Conservation (phyloP, 345 rosid genomes). For the Heritiera littoralis region DNA sequence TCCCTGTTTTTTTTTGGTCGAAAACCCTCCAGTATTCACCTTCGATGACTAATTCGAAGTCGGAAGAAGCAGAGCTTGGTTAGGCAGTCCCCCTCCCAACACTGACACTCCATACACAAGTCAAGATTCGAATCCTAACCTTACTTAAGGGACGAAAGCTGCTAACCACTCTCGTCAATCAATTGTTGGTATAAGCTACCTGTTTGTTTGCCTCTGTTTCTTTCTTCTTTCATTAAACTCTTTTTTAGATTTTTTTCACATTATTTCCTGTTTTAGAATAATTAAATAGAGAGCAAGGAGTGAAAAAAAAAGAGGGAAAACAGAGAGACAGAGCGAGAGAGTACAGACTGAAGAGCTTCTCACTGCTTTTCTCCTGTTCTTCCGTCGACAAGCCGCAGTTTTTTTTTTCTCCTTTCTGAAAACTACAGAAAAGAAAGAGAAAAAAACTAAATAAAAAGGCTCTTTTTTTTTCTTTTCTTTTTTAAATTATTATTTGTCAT, state of each 20-base stretch:
- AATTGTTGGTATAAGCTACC: conserved; percentile 13
- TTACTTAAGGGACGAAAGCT: no score
- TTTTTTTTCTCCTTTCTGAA: conserved; percentile 19
- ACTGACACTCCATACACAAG: no score
- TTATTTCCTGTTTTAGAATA: conserved; percentile 15
- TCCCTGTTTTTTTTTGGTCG: no score
- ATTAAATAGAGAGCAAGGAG: conserved; percentile 21
- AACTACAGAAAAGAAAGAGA: not conserved
- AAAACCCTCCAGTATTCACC: no score
- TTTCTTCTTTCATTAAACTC: not conserved
- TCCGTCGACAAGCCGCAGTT: conserved; percentile 14
- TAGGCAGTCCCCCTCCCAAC: no score
- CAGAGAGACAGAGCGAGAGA: no score
- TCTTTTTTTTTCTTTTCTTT: not conserved
- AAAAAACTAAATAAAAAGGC: not conserved
- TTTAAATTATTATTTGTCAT: conserved; percentile 13
- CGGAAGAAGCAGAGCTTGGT: no score
- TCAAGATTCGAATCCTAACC: no score
- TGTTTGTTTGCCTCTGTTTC: not conserved
- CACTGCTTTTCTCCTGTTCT: not conserved
- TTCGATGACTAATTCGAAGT: no score
- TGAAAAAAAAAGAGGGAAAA: not conserved
- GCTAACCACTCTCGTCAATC: no score
- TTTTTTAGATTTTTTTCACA: not conserved
- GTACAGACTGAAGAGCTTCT: not conserved